Evolutionary conservation across 306 rosid genomes (phyloP), one percentile per base, ranked within the genome.

Genomic region (Oemleria cerasiformis): DNA sequence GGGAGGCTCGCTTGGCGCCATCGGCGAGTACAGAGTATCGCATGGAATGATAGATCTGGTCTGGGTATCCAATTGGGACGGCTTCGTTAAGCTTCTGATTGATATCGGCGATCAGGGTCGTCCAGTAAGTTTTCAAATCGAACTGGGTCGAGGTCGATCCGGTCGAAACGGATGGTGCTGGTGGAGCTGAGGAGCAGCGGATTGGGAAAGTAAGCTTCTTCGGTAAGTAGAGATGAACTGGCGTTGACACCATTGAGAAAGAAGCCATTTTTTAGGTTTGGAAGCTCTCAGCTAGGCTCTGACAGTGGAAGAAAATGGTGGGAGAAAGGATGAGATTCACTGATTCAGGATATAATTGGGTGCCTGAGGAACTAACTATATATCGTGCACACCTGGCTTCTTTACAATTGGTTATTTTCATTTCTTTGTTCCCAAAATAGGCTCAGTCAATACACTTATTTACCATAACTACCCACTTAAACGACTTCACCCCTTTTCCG

Each of bases 1-100:
- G 97, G 0, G 99, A 93, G 69, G 99, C 86, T 44, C 99, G 87
- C 79, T 94, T 94, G 76, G 91, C 92, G 8, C 92, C 92, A 36
- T 87, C 63, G 62, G 96, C 92, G 21, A 94, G 88, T 20, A 80
- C 91, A 8, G 97, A 91, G 75, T 91, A 91, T 47, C 97, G 83
- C 97, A 94, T 94, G 59, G 95, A 87, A 81, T 89, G 85, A 42
- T 94, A 94, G 79, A 94, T 94, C 91, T 84, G 77, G 1, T 79
- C 76, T 50, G 97, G 98, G 55, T 79, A 91, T 71, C 82, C 67
- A 69, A 93, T 67, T 14, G 87, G 84, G 72, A 93, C 79, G 20
- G 97, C 97, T 75, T 91, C 97, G 19, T 91, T 78, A 3, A 94
- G 94, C 81, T 89, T 91, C 68, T 79, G 79, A 67, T 94, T 86